phyloP scores from a whole-genome alignment of 75 land plant genomes.

The Cupressus sempervirens region DNA sequence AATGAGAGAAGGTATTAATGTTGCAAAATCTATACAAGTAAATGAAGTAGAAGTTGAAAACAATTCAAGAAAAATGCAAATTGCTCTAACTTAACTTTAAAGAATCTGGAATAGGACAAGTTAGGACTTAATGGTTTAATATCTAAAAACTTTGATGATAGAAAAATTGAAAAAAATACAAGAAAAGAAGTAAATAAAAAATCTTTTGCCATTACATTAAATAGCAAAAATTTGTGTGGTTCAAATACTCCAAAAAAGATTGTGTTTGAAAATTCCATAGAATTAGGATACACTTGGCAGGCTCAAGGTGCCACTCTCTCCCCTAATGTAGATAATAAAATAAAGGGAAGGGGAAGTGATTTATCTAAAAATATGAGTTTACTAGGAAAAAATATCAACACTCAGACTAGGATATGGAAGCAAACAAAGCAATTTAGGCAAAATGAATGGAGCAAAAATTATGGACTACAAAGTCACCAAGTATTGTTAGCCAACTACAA shows the following conservation, averaged over 20 bases:
- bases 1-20: too few relatives aligned
- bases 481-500: too few relatives aligned
- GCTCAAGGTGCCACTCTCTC: neutral
- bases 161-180: neutral
- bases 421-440: neutral
- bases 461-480: too few relatives aligned
- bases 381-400: neutral
- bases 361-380: neutral
- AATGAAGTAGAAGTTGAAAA: too few relatives aligned
- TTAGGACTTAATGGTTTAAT: neutral
- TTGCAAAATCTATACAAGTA: too few relatives aligned
- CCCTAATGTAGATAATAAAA: neutral
- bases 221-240: neutral
- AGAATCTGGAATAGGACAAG: neutral
- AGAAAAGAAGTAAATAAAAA: neutral
- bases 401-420: neutral
- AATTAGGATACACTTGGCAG: neutral
- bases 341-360: neutral
- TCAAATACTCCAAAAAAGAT: neutral
- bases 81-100: neutral
- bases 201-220: neutral
- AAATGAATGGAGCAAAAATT: neutral
- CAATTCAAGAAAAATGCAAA: too few relatives aligned
- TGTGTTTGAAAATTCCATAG: neutral
- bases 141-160: neutral